These are phyloP conservation scores for Ceratocystis harringtonii DNA, from an alignment of 2,329 filamentous ascomycete genomes.

Conservation along the genomic window DNA sequence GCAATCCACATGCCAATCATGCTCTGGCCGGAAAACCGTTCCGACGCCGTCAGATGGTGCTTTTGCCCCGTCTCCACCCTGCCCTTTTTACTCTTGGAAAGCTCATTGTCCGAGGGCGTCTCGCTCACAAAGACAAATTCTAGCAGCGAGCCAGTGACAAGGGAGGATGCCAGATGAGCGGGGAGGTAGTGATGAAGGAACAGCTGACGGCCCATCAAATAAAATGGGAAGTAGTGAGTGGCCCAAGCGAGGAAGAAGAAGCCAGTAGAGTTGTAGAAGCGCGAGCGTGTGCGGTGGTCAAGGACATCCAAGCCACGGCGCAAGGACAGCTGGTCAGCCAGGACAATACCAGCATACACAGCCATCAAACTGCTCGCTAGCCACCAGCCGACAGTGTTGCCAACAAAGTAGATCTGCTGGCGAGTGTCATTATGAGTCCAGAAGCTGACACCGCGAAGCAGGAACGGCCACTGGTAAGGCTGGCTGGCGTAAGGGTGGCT, in stretches of 20 bases:
- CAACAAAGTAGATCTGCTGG: slow-evolving; percentile 96
- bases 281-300: slow-evolving; percentile 84
- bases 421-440: slow-evolving; percentile 94
- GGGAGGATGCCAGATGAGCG: slow-evolving; percentile 74
- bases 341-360: slow-evolving; percentile 81
- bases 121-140: slow-evolving; percentile 96
- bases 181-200: slow-evolving; percentile 98
- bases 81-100: slow-evolving; percentile 25
- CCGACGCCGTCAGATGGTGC: slow-evolving; percentile 60
- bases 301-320: slow-evolving; percentile 86
- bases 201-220: slow-evolving; percentile 91
- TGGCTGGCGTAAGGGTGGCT: slow-evolving; percentile 92
- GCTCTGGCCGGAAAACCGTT: slow-evolving; percentile 67
- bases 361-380: slow-evolving; percentile 80
- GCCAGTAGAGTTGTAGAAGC: slow-evolving; percentile 93
- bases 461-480: slow-evolving; percentile 95
- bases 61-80: slow-evolving; percentile 30
- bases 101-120: slow-evolving; percentile 7
- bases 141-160: slow-evolving; percentile 79
- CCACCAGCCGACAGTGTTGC: slow-evolving; percentile 97
- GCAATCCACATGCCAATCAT: slow-evolving; percentile 68
- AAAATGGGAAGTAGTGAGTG: slow-evolving; percentile 95
- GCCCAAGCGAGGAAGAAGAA: slow-evolving; percentile 99
- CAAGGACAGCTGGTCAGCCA: slow-evolving; percentile 83
- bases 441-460: slow-evolving; percentile 94